A percentile compares a stretch with the other conserved stretches of the same genome.
Evolutionary conservation across 2,329 filamentous ascomycete genomes (phyloP).

Genomic region (Thyridium curvatum): DNA sequence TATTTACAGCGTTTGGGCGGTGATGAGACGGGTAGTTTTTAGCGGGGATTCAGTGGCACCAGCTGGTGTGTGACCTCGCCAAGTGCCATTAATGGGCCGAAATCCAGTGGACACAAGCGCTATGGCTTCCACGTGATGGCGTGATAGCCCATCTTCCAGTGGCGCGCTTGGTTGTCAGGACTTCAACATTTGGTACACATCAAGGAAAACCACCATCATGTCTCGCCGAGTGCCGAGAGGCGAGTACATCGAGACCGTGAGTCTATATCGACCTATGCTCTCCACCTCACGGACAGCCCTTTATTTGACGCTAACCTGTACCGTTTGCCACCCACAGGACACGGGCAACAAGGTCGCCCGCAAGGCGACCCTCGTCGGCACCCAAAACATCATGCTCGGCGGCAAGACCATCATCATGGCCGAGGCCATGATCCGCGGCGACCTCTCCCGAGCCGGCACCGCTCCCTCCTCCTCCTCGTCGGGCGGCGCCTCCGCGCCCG

Average conservation of each 20-base stretch:
- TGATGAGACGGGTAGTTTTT: no score
- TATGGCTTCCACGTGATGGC: no score
- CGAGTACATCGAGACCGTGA: slow-evolving; percentile 95
- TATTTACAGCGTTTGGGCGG: no score
- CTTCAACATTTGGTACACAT: no score
- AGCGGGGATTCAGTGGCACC: no score
- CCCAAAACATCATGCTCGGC: slow-evolving; percentile 95
- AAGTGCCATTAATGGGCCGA: no score
- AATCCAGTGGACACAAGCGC: no score
- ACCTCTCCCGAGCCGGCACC: slow-evolving; percentile 60
- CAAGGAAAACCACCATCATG: slow-evolving; percentile 40
- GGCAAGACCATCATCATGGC: slow-evolving; percentile 95
- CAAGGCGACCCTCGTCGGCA: slow-evolving; percentile 84
- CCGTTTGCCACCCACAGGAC: slow-evolving; percentile 50
- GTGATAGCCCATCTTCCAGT: no score
- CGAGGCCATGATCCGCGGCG: slow-evolving; percentile 88
- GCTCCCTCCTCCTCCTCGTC: slow-evolving; percentile 30
- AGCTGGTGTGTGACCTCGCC: no score
- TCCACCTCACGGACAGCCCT: slow-evolving; percentile 1
- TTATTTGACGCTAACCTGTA: neutral
- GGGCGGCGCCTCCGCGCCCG: slow-evolving; percentile 32
- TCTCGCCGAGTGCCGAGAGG: slow-evolving; percentile 73
- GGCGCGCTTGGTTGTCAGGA: no score
- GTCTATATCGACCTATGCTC: slow-evolving; percentile 12
- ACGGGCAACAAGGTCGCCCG: slow-evolving; percentile 98